phyloP scores from a whole-genome alignment of 495 filamentous ascomycete genomes.

The Penicillium atrosanguineum region DNA sequence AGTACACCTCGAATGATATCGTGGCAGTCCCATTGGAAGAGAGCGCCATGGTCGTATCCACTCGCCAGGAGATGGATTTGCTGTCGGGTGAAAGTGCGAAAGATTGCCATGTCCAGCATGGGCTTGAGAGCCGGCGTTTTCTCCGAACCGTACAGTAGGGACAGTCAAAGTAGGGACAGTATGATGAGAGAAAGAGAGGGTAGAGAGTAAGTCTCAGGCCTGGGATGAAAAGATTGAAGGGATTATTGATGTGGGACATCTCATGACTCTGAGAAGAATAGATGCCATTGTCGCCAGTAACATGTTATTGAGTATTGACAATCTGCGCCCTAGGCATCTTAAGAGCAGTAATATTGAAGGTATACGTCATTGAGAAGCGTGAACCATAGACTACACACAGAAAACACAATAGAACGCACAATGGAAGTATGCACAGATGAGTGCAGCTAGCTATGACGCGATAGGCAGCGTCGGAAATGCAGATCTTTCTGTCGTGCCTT shows the following conservation, averaged over 20 bases:
- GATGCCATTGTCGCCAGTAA: background rate
- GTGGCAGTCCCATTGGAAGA: background rate
- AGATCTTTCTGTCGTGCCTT: background rate
- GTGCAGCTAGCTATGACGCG: background rate
- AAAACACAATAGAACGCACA: background rate
- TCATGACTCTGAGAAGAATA: background rate
- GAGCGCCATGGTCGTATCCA: background rate
- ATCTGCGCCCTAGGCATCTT: background rate
- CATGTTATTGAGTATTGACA: background rate
- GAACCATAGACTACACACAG: too few species aligned
- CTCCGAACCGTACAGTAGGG: background rate
- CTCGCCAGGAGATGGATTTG: constrained; percentile 1
- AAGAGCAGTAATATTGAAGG: background rate
- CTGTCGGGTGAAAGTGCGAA: background rate
- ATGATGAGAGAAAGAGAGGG: background rate
- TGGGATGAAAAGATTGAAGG: too few species aligned
- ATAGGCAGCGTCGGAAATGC: background rate
- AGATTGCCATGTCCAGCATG: background rate
- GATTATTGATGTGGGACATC: too few species aligned
- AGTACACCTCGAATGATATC: background rate
- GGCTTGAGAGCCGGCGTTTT: background rate
- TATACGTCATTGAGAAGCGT: background rate
- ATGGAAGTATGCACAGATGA: background rate
- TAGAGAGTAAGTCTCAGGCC: background rate
- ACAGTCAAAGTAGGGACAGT: background rate